Evolutionary conservation across 192 early-diverging fungal species (phyloP), one percentile per base, ranked within the genome.

Genomic region (Physocladia obscura): DNA sequence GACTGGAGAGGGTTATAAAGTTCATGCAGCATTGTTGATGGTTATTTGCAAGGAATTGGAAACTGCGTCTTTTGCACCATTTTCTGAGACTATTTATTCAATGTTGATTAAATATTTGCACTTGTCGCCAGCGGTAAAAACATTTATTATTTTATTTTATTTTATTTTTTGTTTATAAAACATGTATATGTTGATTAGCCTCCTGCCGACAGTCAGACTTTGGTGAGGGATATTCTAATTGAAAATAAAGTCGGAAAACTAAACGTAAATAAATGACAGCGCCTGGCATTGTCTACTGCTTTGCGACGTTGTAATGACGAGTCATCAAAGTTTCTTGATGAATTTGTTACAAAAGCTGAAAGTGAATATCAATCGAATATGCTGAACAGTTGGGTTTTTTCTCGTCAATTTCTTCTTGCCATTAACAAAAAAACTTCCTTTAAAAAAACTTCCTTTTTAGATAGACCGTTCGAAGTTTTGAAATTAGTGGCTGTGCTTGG

Each of bases 151-250:
- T 44, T 13, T 13, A 44, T n/a, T 44, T 8, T 13, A 44, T 44
- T 44, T 44, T 44, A 13, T 44, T 13, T n/a, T 13, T 44, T 44
- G 40, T 13, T 44, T 13, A 44, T 44, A n/a, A n/a, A n/a, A n/a
- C n/a, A n/a, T n/a, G n/a, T n/a, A n/a, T n/a, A n/a, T 59, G 31
- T 32, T 35, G 8, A 13, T 47, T 47, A 62, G 61, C 17, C 39
- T 6, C 61, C 61, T 21, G 63, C 50, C 19, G 63, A 65, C 34
- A 21, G 24, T 21, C 49, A 39, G n/a, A 52, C 63, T 15, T 65
- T 44, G 39, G 61, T 62, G 24, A 44, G 40, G 8, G 8, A 13
- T 13, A 1, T 24, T 62, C 39, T 19, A 2, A 36, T 60, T 55
- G 19, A 3, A 26, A 15, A 19, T 29, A 55, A 15, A 17, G 44